A percentile compares a stretch with the other conserved stretches of the same genome.
Evolutionary conservation across 2,329 filamentous ascomycete species (phyloP).

Genomic region (Pseudogymnoascus sp.): DNA sequence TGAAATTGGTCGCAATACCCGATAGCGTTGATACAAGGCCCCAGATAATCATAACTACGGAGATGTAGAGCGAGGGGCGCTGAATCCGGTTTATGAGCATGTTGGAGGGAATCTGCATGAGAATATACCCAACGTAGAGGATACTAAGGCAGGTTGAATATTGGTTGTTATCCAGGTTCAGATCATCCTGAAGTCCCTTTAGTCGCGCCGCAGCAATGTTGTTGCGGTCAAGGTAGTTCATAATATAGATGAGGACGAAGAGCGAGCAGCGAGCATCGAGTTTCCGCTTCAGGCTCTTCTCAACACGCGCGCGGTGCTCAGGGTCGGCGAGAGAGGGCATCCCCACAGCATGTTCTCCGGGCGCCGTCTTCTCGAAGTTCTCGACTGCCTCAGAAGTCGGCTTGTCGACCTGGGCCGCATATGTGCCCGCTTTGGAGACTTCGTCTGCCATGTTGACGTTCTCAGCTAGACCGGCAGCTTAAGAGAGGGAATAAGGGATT

Average conservation of each 20-base stretch:
- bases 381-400: not conserved
- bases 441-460: constrained; percentile 1
- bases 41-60: constrained; percentile 30
- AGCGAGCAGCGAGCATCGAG: constrained; percentile 14
- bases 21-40: constrained; percentile 20
- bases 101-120: constrained; percentile 56
- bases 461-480: not conserved
- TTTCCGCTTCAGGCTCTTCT: constrained; percentile 60
- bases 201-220: constrained; percentile 62
- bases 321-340: constrained; percentile 26
- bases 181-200: constrained; percentile 55
- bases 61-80: constrained; percentile 45
- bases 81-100: constrained; percentile 49
- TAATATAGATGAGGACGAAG: constrained; percentile 72
- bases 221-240: constrained; percentile 65
- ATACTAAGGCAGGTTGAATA: constrained; percentile 59
- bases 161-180: constrained; percentile 48
- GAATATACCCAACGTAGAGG: constrained; percentile 58
- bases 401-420: not conserved
- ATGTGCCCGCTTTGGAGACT: not conserved
- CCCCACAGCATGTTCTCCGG: not conserved
- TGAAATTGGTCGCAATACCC: constrained; percentile 36
- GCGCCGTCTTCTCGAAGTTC: not conserved
- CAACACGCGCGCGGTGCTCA: constrained; percentile 48
- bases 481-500: not conserved